Conservation (phyloP, 2,329 filamentous ascomycete genomes). For the Alternaria postmessia region DNA sequence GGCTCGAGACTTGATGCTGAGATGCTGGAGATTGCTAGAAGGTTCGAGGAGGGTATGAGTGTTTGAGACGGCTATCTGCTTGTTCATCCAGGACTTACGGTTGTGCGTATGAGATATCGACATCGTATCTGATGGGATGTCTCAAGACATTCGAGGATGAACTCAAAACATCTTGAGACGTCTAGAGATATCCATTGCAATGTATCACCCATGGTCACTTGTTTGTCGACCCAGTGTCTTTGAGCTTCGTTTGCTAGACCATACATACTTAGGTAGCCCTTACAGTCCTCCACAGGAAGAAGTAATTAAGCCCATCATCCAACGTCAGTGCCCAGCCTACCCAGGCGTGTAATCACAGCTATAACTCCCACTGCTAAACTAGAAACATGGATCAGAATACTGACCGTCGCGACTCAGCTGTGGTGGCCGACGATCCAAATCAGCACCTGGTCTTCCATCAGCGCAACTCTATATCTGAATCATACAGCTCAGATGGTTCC, state of each 20-base stretch:
- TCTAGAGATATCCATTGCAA: not conserved
- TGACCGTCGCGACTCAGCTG: not conserved
- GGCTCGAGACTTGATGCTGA: conserved; percentile 50
- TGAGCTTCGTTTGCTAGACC: not conserved
- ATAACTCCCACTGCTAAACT: not conserved
- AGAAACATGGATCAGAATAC: not conserved
- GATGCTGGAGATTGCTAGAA: conserved; percentile 51
- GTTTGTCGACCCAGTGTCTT: not conserved
- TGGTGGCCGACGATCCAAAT: not conserved
- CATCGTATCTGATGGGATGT: not conserved
- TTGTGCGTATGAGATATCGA: not conserved
- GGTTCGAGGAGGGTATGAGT: conserved; percentile 29
- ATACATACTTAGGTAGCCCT: not conserved
- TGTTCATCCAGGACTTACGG: not conserved
- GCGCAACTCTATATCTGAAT: not conserved
- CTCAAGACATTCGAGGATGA: not conserved
- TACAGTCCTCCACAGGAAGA: no score
- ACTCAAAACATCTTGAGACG: not conserved
- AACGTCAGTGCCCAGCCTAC: no score
- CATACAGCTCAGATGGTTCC: not conserved
- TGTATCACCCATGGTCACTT: not conserved
- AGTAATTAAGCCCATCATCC: no score
- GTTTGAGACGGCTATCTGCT: not conserved
- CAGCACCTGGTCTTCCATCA: not conserved
- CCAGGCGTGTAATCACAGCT: not conserved